Conservation (phyloP, 2,329 filamentous ascomycete species). For the Sporothrix variecibatus region DNA sequence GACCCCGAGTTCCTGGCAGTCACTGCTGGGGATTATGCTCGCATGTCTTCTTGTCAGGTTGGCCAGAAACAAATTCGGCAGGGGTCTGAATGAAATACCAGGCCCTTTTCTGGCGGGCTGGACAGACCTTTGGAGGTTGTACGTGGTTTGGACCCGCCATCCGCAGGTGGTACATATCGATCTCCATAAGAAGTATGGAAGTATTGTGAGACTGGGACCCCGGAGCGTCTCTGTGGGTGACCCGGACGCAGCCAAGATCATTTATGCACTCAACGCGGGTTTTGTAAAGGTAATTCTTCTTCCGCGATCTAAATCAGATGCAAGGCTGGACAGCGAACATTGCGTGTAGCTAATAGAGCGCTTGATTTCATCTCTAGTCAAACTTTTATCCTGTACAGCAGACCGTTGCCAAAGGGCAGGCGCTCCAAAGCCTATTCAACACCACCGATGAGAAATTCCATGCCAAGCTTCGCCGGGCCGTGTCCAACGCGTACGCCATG, state of each 20-base stretch:
- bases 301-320: too few relatives aligned
- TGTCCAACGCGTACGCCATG: conserved; percentile 33
- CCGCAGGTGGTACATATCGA: not conserved
- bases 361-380: not conserved
- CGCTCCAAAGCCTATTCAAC: conserved; percentile 14
- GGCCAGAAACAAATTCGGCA: not conserved
- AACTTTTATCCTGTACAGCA: conserved; percentile 4
- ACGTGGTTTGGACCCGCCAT: not conserved
- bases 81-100: not conserved
- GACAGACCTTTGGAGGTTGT: not conserved
- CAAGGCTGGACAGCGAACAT: too few relatives aligned
- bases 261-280: not conserved
- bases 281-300: not conserved
- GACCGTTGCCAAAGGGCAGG: not conserved
- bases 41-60: too few relatives aligned
- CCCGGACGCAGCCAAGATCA: not conserved
- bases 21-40: too few relatives aligned
- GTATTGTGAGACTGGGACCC: not conserved
- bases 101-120: not conserved
- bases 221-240: not conserved
- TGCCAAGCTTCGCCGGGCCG: conserved; percentile 26
- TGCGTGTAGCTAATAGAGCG: not conserved
- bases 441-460: conserved; percentile 13
- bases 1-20: too few relatives aligned
- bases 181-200: not conserved